Evolutionary conservation across 306 rosid species (phyloP), one percentile per base, ranked within the genome.

Genomic region (Senna siamea): DNA sequence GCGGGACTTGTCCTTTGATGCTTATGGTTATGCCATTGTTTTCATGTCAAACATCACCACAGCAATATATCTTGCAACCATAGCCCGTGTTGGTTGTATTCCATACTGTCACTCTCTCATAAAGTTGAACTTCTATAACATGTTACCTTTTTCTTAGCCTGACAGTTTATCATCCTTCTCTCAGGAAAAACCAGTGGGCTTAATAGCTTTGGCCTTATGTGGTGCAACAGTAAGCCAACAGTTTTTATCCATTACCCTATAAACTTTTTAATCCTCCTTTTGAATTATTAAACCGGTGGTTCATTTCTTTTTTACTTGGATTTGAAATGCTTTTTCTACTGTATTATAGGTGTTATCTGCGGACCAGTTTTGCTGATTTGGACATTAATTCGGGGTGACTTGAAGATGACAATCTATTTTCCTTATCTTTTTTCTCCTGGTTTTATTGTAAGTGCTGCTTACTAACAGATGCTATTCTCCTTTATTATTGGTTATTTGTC

Each of bases 191-290:
- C 90, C 46, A 86, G 96, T 72, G 97, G 97, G 41, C 92, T 92
- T 44, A 92, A 87, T 78, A 92, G 96, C 87, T 92, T 87, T 84
- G 96, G 96, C 69, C 97, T 92, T 51, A 92, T 92, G 96, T 89
- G 97, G 97, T 92, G 96, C 83, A 92, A 92, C 6, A 93, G 96
- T 89, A 82, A 72, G 81, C 66, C 28, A 71, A 70, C 44, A 28
- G 43, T 79, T 81, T 70, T 72, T n/a, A 22, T 23, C 75, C 64
- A 53, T 38, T 19, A 57, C 11, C 54, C 37, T 44, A 70, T 74
- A 20, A 40, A 55, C 44, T 15, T 48, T 22, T 55, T 61, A 15
- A 10, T 1, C 11, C 43, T 32, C 72, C 43, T 37, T 47, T 51
- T 40, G 18, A 37, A 22, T 22, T 40, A 69, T 48, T 11, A 18